Percentiles rank a stretch among this genome's conserved stretches.
Evolutionary conservation across 2,329 filamentous ascomycete genomes (phyloP).

Genomic region (Pseudocercospora macadamiae): DNA sequence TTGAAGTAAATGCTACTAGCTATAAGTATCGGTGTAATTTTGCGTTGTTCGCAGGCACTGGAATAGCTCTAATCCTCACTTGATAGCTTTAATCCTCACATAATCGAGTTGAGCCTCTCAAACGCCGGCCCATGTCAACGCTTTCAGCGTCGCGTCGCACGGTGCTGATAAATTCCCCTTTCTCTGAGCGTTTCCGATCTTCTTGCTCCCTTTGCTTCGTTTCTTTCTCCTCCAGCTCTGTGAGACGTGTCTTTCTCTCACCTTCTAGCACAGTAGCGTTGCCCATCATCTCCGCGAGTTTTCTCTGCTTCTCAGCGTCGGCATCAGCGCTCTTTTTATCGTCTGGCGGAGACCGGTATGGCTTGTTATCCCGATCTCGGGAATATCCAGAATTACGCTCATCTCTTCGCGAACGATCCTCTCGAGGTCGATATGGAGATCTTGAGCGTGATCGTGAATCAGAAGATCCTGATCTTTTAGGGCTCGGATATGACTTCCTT

Average conservation of each 20-base stretch:
- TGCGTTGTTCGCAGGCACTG: neutral
- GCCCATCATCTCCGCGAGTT: slow-evolving; percentile 45
- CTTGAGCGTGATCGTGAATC: slow-evolving; percentile 40
- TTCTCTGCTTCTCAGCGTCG: slow-evolving; percentile 40
- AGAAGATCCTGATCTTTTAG: slow-evolving; percentile 40
- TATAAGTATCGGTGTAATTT: too few species aligned
- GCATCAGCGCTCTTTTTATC: slow-evolving; percentile 31
- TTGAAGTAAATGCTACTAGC: too few species aligned
- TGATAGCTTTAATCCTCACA: slow-evolving; percentile 17
- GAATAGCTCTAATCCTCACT: neutral
- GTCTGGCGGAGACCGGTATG: slow-evolving; percentile 33
- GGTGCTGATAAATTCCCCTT: slow-evolving; percentile 41
- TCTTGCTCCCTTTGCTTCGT: slow-evolving; percentile 67
- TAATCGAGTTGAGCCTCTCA: slow-evolving; percentile 28
- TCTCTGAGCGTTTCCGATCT: slow-evolving; percentile 49
- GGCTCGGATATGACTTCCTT: slow-evolving; percentile 39
- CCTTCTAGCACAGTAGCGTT: slow-evolving; percentile 64
- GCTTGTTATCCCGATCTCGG: slow-evolving; percentile 22
- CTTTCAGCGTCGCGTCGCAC: slow-evolving; percentile 38
- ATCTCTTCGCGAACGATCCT: slow-evolving; percentile 18
- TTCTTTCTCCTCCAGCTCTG: slow-evolving; percentile 68
- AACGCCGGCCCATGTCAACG: slow-evolving; percentile 34
- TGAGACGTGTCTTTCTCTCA: slow-evolving; percentile 70
- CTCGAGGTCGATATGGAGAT: slow-evolving; percentile 34
- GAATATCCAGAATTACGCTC: slow-evolving; percentile 28